Conservation (phyloP, 306 rosid genomes). For the Gillenia trifoliata region DNA sequence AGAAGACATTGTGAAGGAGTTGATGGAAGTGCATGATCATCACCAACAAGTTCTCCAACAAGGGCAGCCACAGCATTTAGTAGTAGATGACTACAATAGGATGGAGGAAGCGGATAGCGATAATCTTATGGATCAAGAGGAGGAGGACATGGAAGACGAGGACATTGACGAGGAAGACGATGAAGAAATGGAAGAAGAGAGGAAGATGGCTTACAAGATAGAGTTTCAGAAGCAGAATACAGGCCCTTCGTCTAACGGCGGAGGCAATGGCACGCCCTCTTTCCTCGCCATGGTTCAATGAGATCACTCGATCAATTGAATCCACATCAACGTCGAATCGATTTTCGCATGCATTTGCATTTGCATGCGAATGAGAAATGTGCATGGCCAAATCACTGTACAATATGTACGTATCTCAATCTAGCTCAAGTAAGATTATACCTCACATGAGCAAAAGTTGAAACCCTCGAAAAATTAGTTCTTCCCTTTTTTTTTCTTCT, state of each 20-base stretch:
- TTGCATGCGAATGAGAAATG: not conserved
- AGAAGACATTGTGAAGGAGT: slow-evolving; percentile 53
- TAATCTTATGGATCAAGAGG: slow-evolving; percentile 15
- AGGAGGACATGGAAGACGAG: slow-evolving; percentile 20
- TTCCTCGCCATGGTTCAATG: slow-evolving; percentile 44
- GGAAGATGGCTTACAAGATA: slow-evolving; percentile 26
- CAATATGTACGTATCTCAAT: slow-evolving; percentile 20
- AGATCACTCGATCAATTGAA: not conserved
- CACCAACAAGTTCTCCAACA: not conserved
- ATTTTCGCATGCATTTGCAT: too few species aligned
- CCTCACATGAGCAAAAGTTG: not conserved
- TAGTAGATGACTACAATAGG: slow-evolving; percentile 23
- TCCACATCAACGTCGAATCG: too few species aligned
- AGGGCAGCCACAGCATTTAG: slow-evolving; percentile 6
- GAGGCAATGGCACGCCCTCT: slow-evolving; percentile 31
- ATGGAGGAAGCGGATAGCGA: slow-evolving; percentile 27
- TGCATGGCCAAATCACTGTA: slow-evolving; percentile 13
- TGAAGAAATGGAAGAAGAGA: slow-evolving; percentile 16
- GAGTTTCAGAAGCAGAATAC: slow-evolving; percentile 33
- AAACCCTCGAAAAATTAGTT: slow-evolving; percentile 7
- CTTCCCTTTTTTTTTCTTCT: not conserved
- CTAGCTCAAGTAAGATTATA: slow-evolving; percentile 10
- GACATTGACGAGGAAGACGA: slow-evolving; percentile 21
- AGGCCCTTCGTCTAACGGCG: slow-evolving; percentile 25
- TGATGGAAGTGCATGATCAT: slow-evolving; percentile 24